Evolutionary conservation across 495 filamentous ascomycete species (phyloP), one percentile per base, ranked within the genome.

Genomic region (Aspergillus nidulans): DNA sequence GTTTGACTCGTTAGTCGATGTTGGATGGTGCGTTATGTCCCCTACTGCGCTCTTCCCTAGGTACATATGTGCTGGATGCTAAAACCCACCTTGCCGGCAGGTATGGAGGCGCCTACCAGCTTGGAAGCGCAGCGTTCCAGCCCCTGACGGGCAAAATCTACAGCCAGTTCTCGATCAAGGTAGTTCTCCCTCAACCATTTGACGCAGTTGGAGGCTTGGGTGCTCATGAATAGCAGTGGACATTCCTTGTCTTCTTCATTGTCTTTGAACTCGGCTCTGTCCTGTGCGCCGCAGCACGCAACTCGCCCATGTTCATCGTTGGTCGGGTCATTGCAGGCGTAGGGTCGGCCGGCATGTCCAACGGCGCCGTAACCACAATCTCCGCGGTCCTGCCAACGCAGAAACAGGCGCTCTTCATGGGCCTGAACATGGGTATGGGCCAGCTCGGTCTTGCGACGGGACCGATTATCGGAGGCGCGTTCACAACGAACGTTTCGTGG

Each of bases 381-480:
- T 57, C 73, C 6, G 69, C 57, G 1, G 64, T 62, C 12, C 67
- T 73, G 4, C 72, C 80, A 0, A 43, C 76, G 30, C 32, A 69
- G 21, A 77, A 75, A 52, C 59, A 71, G 39, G 76, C 53, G 34
- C 40, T 44, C 15, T 26, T 32, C 28, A 24, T 44, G 19, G 28
- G 53, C 0, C 39, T 50, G 15, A 39, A 40, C 39, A 20, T 16
- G 13, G 46, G 53, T n/a, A 48, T 60, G 15, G 26, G 23, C 36
- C 67, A 28, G 67, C 16, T 55, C n/a, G 72, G 65, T 1, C 28
- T 66, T 6, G 69, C 74, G 5, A 49, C 62, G 10, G 79, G 81
- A 0, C 82, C 82, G 0, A 53, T 84, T 18, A 58, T 85, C 28
- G 81, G 82, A 51, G 81, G 81, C 9, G 66, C 71, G 2, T 70